Evolutionary conservation across 2,329 filamentous ascomycete genomes (phyloP).

Genomic region (Cladophialophora carrionii): DNA sequence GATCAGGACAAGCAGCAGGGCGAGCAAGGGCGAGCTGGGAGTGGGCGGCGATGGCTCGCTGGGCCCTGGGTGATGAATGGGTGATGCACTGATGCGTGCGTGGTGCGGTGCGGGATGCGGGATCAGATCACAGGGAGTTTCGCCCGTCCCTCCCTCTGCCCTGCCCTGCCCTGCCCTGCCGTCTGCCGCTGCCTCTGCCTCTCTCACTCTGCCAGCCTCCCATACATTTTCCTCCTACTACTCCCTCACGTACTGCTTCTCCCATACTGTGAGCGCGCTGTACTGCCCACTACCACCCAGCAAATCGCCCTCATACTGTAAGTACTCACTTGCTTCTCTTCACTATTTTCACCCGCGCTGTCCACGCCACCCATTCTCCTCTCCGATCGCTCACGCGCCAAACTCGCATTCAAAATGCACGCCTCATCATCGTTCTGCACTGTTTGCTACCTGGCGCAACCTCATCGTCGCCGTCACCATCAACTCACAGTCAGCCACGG

Average conservation of each 20-base stretch:
- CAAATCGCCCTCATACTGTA: conserved; percentile 29
- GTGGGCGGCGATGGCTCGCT: background rate
- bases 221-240: conserved; percentile 23
- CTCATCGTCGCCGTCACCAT: conserved; percentile 36
- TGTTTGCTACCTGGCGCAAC: conserved; percentile 31
- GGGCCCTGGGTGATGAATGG: conserved; percentile 3
- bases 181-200: no score
- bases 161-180: no score
- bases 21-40: conserved; percentile 1
- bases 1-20: conserved; percentile 3
- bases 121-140: conserved; percentile 17
- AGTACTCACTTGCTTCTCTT: conserved; percentile 32
- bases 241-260: conserved; percentile 21
- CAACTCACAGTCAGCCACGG: conserved; percentile 31
- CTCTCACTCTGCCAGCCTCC: conserved; percentile 16
- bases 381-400: conserved; percentile 26
- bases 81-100: background rate
- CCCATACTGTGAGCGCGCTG: conserved; percentile 20
- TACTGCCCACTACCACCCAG: conserved; percentile 22
- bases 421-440: conserved; percentile 27
- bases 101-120: conserved; percentile 11
- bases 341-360: conserved; percentile 27
- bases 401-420: conserved; percentile 37
- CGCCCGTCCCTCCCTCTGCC: conserved; percentile 10
- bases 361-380: conserved; percentile 25